phyloP scores from a whole-genome alignment of 1,284 basidiomycete species.

The Tilletia setariae region DNA sequence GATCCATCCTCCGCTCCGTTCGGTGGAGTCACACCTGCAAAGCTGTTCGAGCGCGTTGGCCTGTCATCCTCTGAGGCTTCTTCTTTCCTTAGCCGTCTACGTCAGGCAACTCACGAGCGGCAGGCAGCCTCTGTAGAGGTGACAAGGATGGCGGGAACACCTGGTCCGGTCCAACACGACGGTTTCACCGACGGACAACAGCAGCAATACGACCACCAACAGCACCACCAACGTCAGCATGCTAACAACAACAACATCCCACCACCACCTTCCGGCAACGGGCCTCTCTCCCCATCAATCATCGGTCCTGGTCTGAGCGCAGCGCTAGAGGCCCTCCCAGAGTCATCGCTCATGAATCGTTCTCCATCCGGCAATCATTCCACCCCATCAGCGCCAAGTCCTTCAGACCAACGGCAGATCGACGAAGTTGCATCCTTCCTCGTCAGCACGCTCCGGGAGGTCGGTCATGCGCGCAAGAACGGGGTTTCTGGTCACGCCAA shows the following conservation, averaged over 20 bases:
- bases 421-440: slow-evolving; percentile 16
- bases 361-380: too few relatives aligned
- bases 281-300: background rate
- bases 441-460: slow-evolving; percentile 11
- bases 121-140: slow-evolving; percentile 8
- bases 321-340: slow-evolving; percentile 1
- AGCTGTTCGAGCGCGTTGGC: slow-evolving; percentile 3
- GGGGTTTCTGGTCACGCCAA: slow-evolving; percentile 9
- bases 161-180: background rate
- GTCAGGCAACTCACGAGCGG: slow-evolving; percentile 14
- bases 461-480: slow-evolving; percentile 10
- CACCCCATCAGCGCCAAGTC: background rate
- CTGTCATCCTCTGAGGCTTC: background rate
- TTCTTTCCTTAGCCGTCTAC: slow-evolving; percentile 4
- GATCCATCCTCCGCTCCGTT: background rate
- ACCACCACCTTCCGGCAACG: too few relatives aligned
- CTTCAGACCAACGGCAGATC: slow-evolving; percentile 9
- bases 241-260: background rate
- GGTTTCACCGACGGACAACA: background rate
- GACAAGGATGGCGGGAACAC: slow-evolving; percentile 13
- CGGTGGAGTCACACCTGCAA: slow-evolving; percentile 2
- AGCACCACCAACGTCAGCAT: background rate
- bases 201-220: background rate
- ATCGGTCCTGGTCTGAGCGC: slow-evolving; percentile 12
- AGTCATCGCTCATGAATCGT: background rate